A percentile compares a stretch with the other conserved stretches of the same genome.
phyloP scores from a whole-genome alignment of 2,329 filamentous ascomycete species.

The Ophiognomonia clavigignenti-juglandacearum region DNA sequence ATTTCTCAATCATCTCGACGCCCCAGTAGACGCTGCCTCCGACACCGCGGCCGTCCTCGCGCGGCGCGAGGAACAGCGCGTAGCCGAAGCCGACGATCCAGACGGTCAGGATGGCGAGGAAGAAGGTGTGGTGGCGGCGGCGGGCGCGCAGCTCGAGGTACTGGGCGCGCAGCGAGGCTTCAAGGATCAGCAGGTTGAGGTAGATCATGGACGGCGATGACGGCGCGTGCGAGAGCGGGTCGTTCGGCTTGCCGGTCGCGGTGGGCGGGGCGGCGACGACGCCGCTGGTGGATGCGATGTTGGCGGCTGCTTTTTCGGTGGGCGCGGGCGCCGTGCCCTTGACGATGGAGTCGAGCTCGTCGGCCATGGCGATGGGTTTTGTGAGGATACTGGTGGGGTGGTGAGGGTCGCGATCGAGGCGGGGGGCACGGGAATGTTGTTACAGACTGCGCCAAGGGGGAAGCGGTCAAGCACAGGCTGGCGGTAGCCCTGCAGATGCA shows the following conservation, averaged over 20 bases:
- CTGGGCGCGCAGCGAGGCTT: slow-evolving; percentile 87
- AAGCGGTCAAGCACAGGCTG: not conserved
- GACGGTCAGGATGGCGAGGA: slow-evolving; percentile 69
- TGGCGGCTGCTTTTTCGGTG: slow-evolving; percentile 45
- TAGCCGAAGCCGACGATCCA: slow-evolving; percentile 88
- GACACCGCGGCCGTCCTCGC: slow-evolving; percentile 86
- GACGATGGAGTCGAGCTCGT: slow-evolving; percentile 79
- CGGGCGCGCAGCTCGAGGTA: slow-evolving; percentile 87
- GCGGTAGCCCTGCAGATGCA: not conserved
- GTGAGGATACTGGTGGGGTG: slow-evolving; percentile 17
- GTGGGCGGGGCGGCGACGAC: no score
- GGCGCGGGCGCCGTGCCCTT: slow-evolving; percentile 73
- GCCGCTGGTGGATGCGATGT: slow-evolving; percentile 37
- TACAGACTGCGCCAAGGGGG: not conserved
- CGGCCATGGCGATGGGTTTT: no score
- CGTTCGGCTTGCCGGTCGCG: slow-evolving; percentile 44
- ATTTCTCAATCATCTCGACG: slow-evolving; percentile 82
- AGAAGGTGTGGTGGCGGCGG: slow-evolving; percentile 88
- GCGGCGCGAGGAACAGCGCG: slow-evolving; percentile 88
- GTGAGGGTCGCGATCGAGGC: not conserved
- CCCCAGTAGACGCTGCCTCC: slow-evolving; percentile 97
- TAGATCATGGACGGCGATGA: slow-evolving; percentile 95
- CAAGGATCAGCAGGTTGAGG: slow-evolving; percentile 93
- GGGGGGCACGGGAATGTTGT: not conserved
- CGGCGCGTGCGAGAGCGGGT: slow-evolving; percentile 77